phyloP scores from a whole-genome alignment of 148 eudicot species.

The Suaeda aralocaspica region DNA sequence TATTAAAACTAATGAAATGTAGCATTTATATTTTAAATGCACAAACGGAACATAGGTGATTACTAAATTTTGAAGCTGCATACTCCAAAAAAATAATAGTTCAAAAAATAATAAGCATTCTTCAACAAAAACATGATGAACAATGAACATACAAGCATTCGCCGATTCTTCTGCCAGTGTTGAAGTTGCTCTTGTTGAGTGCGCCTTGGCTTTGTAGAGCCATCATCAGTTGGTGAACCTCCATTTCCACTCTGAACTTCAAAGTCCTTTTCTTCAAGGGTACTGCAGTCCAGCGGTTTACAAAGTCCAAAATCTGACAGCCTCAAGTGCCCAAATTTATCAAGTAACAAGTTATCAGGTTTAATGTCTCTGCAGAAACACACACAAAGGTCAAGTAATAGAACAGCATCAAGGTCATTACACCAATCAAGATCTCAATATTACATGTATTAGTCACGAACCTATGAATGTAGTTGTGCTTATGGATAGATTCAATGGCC shows the following conservation, averaged over 20 bases:
- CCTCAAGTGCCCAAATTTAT: constrained; percentile 82
- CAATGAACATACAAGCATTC: constrained; percentile 75
- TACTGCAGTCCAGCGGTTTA: constrained; percentile 89
- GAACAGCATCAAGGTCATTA: not conserved
- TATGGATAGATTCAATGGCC: constrained; percentile 95
- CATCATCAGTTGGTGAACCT: constrained; percentile 41
- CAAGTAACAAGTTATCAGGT: constrained; percentile 94
- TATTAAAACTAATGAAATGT: not conserved
- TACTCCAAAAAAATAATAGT: not conserved
- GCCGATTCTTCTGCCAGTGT: constrained; percentile 95
- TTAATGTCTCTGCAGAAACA: constrained; percentile 74
- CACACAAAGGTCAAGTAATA: constrained; percentile 5
- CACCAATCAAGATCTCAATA: not conserved
- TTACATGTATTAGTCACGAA: constrained; percentile 28
- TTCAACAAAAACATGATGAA: constrained; percentile 12
- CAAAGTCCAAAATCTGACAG: constrained; percentile 91
- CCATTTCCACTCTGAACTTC: constrained; percentile 40
- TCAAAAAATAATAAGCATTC: not conserved
- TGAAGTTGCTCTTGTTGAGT: constrained; percentile 91
- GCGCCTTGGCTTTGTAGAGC: constrained; percentile 64
- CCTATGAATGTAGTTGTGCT: constrained; percentile 91
- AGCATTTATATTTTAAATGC: not conserved
- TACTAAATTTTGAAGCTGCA: not conserved
- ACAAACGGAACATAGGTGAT: not conserved
- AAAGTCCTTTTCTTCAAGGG: constrained; percentile 78